Evolutionary conservation across 768 basidiomycete genomes (phyloP), one percentile per base, ranked within the genome.

Genomic region (button mushroom (Agaricus bisporus)): DNA sequence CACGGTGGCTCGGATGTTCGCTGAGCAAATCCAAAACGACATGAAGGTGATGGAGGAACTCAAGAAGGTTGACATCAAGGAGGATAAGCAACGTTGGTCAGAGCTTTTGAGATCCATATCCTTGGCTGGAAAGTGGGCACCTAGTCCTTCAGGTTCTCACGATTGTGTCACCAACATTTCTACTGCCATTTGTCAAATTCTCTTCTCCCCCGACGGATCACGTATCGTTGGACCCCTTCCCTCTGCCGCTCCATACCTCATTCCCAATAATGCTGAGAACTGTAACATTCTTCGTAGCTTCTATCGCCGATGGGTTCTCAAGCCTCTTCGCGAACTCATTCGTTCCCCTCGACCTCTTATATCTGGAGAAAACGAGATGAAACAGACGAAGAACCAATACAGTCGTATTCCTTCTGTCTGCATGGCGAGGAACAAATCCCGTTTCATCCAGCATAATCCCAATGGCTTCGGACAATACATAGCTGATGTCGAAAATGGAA

Each of bases 81-180:
- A 64, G 1, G 65, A 68, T 25, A 68, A 54, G 15, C 4, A 54
- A 12, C 52, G 45, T 2, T 54, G 64, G 5, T 55, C 64, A 4
- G 48, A 59, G 5, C 64, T 77, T 20, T 58, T 75, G 5, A 72
- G 66, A 56, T 66, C 71, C 29, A 67, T 88, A 15, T 78, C 78
- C 6, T 74, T 86, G 12, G 83, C 77, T 1, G 74, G 75, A 1
- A 90, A 88, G 64, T 89, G 86, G 86, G 85, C 85, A 0, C 86
- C 87, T 0, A 78, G 79, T 2, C 80, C 81, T 10, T 72, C 64
- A 3, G 68, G 71, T 2, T 73, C 81, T 4, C 86, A 87, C 51
- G 87, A 88, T 59, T 73, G 78, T 9, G 69, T 75, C 52, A 83
- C 82, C 2, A 83, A 84, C 62, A 80, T 89, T 56, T 65, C 81